These are phyloP conservation scores for Notholithocarpus densiflorus DNA, from an alignment of 306 rosid genomes.

Conservation along the genomic window DNA sequence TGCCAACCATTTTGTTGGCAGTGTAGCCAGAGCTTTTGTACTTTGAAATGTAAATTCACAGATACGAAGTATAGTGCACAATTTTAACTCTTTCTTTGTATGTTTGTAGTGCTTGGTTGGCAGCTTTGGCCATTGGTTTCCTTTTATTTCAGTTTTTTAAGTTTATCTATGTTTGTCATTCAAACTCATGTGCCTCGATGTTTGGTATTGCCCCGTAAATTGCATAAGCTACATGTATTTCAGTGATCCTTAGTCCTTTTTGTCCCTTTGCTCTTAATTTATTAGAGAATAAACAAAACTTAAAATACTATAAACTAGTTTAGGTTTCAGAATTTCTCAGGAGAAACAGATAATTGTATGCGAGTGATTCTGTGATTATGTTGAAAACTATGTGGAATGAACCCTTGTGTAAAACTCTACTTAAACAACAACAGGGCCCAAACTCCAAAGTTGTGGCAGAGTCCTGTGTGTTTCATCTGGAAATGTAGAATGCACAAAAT, in stretches of 20 bases:
- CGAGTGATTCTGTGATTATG: neutral
- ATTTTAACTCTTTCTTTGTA: neutral
- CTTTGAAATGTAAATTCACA: slow-evolving; percentile 24
- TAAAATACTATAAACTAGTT: neutral
- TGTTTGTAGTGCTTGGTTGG: neutral
- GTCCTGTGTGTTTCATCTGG: neutral
- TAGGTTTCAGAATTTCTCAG: neutral
- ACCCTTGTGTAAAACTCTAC: neutral
- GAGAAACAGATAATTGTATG: neutral
- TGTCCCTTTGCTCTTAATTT: neutral
- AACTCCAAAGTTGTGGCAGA: neutral
- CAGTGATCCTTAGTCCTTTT: too few relatives aligned
- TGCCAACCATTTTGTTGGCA: slow-evolving; percentile 33
- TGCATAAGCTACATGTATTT: too few relatives aligned
- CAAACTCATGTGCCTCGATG: neutral
- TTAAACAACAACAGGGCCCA: neutral
- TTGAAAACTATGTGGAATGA: neutral
- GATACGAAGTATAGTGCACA: slow-evolving; percentile 22
- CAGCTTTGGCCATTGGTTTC: neutral
- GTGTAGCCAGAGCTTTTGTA: slow-evolving; percentile 23
- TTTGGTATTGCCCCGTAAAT: too few relatives aligned
- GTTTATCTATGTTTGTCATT: too few relatives aligned
- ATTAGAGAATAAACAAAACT: neutral
- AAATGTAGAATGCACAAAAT: neutral
- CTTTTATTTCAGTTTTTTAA: neutral